phyloP scores from a whole-genome alignment of 768 basidiomycete species.

The Boletus pseudo-olivaceus region DNA sequence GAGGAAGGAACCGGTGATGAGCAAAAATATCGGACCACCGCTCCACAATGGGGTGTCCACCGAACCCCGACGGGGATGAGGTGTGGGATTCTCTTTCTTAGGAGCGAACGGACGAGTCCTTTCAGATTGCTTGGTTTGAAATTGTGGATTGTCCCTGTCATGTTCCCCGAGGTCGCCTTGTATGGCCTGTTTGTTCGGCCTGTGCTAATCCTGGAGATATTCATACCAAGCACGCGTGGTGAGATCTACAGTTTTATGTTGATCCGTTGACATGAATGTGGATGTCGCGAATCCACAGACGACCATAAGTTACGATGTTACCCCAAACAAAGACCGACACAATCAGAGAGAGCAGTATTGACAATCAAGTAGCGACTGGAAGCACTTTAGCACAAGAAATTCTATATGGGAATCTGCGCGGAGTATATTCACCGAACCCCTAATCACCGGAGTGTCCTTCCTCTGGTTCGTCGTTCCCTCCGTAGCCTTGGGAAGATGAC shows the following conservation, averaged over 20 bases:
- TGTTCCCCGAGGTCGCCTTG: constrained; percentile 19
- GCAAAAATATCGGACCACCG: constrained; percentile 26
- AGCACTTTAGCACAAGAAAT: constrained; percentile 33
- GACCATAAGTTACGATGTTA: constrained; percentile 19
- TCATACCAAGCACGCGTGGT: constrained; percentile 4
- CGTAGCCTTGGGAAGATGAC: constrained; percentile 23
- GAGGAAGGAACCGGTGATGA: neutral
- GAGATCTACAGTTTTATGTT: constrained; percentile 30
- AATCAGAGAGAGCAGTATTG: constrained; percentile 16
- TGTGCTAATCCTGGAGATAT: constrained; percentile 21
- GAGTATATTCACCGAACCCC: constrained; percentile 24
- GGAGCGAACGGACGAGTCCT: constrained; percentile 15
- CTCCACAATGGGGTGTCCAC: constrained; percentile 36
- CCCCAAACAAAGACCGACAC: constrained; percentile 17
- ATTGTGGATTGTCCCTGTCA: constrained; percentile 11
- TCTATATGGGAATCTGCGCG: constrained; percentile 27
- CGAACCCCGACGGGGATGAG: constrained; percentile 22
- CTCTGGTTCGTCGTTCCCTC: constrained; percentile 31
- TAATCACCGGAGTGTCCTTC: constrained; percentile 33
- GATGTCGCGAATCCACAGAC: constrained; percentile 9
- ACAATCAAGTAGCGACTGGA: constrained; percentile 14
- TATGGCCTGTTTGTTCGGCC: constrained; percentile 14
- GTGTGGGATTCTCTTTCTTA: constrained; percentile 17
- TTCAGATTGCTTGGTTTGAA: constrained; percentile 18
- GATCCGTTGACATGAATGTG: constrained; percentile 23